These are phyloP conservation scores for Trametes cingulata DNA, from an alignment of 768 basidiomycete species.

Conservation along the genomic window DNA sequence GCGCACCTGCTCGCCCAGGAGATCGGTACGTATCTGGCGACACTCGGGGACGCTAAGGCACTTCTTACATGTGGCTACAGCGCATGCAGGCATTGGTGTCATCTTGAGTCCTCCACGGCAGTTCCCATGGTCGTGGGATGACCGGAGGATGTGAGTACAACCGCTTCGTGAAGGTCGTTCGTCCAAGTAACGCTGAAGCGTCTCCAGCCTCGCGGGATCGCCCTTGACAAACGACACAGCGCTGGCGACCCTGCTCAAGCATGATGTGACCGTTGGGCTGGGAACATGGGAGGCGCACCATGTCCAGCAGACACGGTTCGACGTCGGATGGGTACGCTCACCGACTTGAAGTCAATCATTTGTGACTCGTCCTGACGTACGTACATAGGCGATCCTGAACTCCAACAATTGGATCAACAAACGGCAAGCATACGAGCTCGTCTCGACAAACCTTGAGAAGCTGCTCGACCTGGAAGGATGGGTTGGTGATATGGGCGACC, in stretches of 20 bases:
- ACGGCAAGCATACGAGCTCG: slow-evolving; percentile 38
- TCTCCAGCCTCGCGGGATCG: slow-evolving; percentile 63
- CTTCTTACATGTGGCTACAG: not conserved
- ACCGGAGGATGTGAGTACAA: slow-evolving; percentile 52
- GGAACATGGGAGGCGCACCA: slow-evolving; percentile 42
- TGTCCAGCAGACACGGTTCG: slow-evolving; percentile 39
- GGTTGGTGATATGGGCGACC: slow-evolving; percentile 36
- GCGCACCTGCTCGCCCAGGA: slow-evolving; percentile 71
- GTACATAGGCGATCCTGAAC: slow-evolving; percentile 40
- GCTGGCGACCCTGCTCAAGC: slow-evolving; percentile 51
- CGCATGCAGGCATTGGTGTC: slow-evolving; percentile 31
- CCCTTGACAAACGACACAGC: slow-evolving; percentile 62
- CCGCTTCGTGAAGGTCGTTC: not conserved
- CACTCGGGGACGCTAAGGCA: too few species aligned
- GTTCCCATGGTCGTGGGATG: slow-evolving; percentile 65
- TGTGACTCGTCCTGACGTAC: not conserved
- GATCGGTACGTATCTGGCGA: slow-evolving; percentile 44
- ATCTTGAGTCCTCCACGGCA: slow-evolving; percentile 62
- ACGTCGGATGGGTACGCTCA: slow-evolving; percentile 39
- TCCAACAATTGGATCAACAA: slow-evolving; percentile 40
- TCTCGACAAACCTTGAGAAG: slow-evolving; percentile 43
- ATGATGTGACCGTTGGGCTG: slow-evolving; percentile 65
- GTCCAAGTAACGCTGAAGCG: not conserved
- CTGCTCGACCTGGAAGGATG: slow-evolving; percentile 44
- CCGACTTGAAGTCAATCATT: not conserved